Conservation (phyloP, 495 filamentous ascomycete genomes). For the Pyronema domesticum region DNA sequence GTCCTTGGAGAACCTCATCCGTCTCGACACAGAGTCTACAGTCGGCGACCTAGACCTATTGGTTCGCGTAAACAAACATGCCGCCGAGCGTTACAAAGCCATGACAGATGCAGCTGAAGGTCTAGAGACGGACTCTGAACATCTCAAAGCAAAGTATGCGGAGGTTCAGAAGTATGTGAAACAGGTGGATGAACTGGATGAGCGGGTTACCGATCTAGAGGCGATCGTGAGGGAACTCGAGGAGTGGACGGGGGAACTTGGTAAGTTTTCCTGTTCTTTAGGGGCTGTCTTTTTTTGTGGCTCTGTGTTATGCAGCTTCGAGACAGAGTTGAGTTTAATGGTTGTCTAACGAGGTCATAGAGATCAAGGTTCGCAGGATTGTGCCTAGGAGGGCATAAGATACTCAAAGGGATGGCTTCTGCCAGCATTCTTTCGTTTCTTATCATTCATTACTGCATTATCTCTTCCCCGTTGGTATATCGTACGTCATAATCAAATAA, state of each 20-base stretch:
- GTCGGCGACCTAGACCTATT: constrained; percentile 24
- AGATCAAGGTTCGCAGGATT: constrained; percentile 21
- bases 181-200: constrained; percentile 23
- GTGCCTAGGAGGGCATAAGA: constrained; percentile 10
- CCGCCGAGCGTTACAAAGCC: constrained; percentile 21
- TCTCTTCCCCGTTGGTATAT: neutral
- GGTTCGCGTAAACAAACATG: constrained; percentile 22
- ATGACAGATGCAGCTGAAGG: constrained; percentile 23
- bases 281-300: neutral
- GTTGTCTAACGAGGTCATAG: constrained; percentile 3
- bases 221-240: constrained; percentile 22
- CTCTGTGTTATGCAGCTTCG: neutral
- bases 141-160: constrained; percentile 22
- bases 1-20: constrained; percentile 22
- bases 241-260: constrained; percentile 25
- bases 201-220: constrained; percentile 22
- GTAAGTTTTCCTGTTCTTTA: constrained; percentile 4
- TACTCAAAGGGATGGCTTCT: neutral
- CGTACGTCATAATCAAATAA: no score
- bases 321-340: constrained; percentile 1
- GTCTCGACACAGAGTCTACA: constrained; percentile 21
- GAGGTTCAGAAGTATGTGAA: constrained; percentile 22
- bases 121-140: constrained; percentile 17
- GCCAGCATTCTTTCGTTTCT: neutral
- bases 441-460: neutral